phyloP scores from a whole-genome alignment of 768 basidiomycete species.

The Kwoniella mangroviensis region DNA sequence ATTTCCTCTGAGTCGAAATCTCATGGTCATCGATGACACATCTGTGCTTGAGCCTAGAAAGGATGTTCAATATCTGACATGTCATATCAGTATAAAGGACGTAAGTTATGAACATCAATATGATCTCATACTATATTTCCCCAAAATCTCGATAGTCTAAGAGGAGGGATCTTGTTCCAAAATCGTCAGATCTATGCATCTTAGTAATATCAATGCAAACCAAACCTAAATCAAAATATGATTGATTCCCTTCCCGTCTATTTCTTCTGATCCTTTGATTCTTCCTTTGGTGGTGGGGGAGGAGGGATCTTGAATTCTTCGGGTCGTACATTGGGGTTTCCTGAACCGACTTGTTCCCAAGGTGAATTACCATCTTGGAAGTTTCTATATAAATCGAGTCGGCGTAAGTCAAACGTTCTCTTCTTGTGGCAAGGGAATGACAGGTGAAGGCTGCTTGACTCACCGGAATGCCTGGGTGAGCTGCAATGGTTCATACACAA shows the following conservation, averaged over 20 bases:
- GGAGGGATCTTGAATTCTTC: conserved; percentile 58
- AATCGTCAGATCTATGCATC: conserved; percentile 15
- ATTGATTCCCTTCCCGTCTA: conserved; percentile 16
- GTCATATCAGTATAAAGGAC: not conserved
- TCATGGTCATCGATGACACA: not conserved
- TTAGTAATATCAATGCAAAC: conserved; percentile 4
- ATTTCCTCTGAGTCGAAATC: too few species aligned
- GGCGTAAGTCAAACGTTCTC: not conserved
- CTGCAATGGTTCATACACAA: conserved; percentile 96
- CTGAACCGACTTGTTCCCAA: conserved; percentile 91
- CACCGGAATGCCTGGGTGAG: conserved; percentile 97
- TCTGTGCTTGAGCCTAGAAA: not conserved
- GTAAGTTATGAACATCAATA: not conserved
- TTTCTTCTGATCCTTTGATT: conserved; percentile 66
- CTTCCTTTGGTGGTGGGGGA: conserved; percentile 76
- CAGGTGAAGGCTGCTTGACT: conserved; percentile 32
- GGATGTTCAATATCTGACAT: conserved; percentile 1
- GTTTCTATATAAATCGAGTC: conserved; percentile 65
- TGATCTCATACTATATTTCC: not conserved
- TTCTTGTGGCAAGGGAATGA: too few species aligned
- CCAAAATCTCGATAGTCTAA: not conserved
- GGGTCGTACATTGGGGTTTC: conserved; percentile 55
- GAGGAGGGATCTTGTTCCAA: not conserved
- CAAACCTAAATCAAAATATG: not conserved
- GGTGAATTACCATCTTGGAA: conserved; percentile 83